Percentiles rank a stretch among this genome's conserved stretches.
Evolutionary conservation across 345 rosid genomes (phyloP).

Genomic region (Eucalyptus rudis): DNA sequence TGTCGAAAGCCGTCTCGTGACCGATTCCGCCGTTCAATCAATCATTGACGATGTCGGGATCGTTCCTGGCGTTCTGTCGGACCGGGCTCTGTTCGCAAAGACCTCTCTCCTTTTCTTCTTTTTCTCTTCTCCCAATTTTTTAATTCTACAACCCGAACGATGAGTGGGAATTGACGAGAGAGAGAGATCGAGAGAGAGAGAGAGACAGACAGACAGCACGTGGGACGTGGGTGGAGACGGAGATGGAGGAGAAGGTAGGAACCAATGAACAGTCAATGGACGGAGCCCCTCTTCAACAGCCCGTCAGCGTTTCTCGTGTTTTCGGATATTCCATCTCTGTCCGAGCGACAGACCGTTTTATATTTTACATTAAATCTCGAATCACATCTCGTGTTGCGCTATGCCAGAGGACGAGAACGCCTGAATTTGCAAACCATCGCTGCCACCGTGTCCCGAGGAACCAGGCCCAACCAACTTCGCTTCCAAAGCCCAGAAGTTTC

Average conservation of each 20-base stretch:
- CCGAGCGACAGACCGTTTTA: neutral
- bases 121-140: neutral
- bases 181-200: neutral
- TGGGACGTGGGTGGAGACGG: neutral
- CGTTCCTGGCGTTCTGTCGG: neutral
- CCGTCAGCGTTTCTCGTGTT: neutral
- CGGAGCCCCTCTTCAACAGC: neutral
- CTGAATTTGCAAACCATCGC: neutral
- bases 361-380: neutral
- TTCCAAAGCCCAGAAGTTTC: neutral
- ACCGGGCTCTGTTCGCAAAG: neutral
- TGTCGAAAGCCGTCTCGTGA: neutral
- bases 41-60: neutral
- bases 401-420: neutral
- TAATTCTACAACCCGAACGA: neutral
- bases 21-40: neutral
- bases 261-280: neutral
- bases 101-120: neutral
- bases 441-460: neutral
- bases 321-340: neutral
- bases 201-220: neutral
- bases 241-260: neutral
- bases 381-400: neutral
- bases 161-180: neutral
- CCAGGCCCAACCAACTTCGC: neutral